phyloP scores from a whole-genome alignment of 805 yeast species.

The Torulaspora delbrueckii region DNA sequence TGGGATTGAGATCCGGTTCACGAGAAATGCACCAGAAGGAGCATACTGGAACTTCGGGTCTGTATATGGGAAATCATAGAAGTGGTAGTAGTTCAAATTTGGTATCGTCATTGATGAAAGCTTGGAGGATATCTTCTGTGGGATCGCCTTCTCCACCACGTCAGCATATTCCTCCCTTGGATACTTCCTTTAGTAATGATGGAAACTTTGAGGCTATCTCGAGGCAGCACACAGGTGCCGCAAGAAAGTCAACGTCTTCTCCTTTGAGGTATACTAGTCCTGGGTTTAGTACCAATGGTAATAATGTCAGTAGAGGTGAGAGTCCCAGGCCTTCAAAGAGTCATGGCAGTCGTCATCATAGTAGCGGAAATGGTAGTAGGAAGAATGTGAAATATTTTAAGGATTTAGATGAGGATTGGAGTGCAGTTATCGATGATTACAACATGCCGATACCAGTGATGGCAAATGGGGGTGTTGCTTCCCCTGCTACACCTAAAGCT shows the following conservation, averaged over 20 bases:
- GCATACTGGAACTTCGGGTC: slow-evolving; percentile 6
- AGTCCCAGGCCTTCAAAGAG: slow-evolving; percentile 17
- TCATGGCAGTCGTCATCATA: slow-evolving; percentile 15
- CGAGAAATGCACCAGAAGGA: slow-evolving; percentile 29
- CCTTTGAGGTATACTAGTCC: slow-evolving; percentile 28
- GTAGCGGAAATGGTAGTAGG: slow-evolving; percentile 4
- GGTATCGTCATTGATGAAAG: slow-evolving; percentile 29
- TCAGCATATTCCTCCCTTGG: slow-evolving; percentile 4
- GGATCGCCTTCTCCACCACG: slow-evolving; percentile 10
- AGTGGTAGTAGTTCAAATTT: slow-evolving; percentile 16
- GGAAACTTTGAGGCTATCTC: slow-evolving; percentile 32
- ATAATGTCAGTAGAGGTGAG: slow-evolving; percentile 10
- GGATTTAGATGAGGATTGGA: slow-evolving; percentile 91
- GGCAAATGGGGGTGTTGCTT: slow-evolving; percentile 29
- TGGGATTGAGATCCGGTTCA: slow-evolving; percentile 30
- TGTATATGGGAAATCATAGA: slow-evolving; percentile 4
- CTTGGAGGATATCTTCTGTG: slow-evolving; percentile 28
- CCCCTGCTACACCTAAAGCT: slow-evolving; percentile 23
- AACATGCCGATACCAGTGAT: slow-evolving; percentile 34
- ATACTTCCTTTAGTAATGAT: slow-evolving; percentile 10
- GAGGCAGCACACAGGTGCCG: slow-evolving; percentile 24
- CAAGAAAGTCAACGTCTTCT: slow-evolving; percentile 20
- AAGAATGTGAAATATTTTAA: slow-evolving; percentile 42
- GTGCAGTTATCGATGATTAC: slow-evolving; percentile 58
- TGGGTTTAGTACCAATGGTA: slow-evolving; percentile 5